Evolutionary conservation across 2,329 filamentous ascomycete genomes (phyloP), one percentile per base, ranked within the genome.

Genomic region (Cercospora berteroae): DNA sequence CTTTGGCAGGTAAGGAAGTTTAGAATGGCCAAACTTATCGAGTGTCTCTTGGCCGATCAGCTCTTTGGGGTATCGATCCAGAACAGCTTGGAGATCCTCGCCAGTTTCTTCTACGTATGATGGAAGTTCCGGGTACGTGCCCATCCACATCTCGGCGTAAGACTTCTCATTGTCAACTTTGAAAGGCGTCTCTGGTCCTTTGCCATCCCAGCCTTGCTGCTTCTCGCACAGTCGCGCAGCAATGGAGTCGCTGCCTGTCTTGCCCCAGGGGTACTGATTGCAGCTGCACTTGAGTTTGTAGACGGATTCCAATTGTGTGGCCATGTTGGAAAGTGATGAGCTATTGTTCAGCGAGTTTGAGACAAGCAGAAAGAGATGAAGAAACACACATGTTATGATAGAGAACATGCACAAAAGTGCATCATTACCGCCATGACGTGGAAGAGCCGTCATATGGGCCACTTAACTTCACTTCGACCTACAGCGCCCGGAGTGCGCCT

Each of bases 111-210:
- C 79, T 1, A 90, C 81, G 63, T 87, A 86, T 1, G 88, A 90
- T 0, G 90, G 90, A 27, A 89, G 85, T 44, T 87, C 87, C 0
- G 90, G 89, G 75, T 93, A 92, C 55, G 90, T 92, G 4, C 89
- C 90, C 82, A 93, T 90, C 90, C 90, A 93, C 81, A 86, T 85
- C 75, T 89, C 87, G 1, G 87, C 84, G 74, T 93, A 93, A 6
- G 82, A 79, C 72, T 87, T 83, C 66, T 84, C 81, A 64, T 91
- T 85, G 23, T 92, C 83, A 59, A 93, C 84, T 68, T 85, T 82
- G 79, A 90, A 90, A 39, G 83, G 82, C 5, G 83, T 85, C 12
- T 75, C 70, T 23, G 74, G 72, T 1, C 74, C 73, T 50, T 76
- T 69, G 56, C 72, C 74, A 48, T 73, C 73, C 73, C 75, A 78